These are phyloP conservation scores for Cornus suecica DNA, from an alignment of 148 eudicot genomes.

Conservation along the genomic window DNA sequence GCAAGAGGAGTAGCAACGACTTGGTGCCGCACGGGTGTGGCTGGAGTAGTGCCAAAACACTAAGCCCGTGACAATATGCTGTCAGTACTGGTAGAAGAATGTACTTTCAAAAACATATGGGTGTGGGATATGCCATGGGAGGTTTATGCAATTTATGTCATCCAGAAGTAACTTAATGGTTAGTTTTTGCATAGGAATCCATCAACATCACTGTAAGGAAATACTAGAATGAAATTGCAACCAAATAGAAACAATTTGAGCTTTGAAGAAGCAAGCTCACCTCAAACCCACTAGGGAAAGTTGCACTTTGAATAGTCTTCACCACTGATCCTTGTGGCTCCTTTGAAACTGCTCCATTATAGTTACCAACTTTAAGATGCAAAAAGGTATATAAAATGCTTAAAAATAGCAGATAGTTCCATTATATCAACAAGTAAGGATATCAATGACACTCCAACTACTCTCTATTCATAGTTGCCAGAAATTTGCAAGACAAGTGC, in stretches of 20 bases:
- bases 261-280: constrained; percentile 26
- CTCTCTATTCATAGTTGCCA: not conserved
- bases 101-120: too few relatives aligned
- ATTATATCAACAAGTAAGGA: not conserved
- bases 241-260: not conserved
- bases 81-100: too few relatives aligned
- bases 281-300: constrained; percentile 72
- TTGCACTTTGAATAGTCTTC: constrained; percentile 43
- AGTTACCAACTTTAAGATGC: constrained; percentile 8
- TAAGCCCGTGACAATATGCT: too few relatives aligned
- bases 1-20: too few relatives aligned
- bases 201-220: not conserved
- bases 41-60: too few relatives aligned
- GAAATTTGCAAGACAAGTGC: not conserved
- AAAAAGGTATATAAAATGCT: constrained; percentile 3
- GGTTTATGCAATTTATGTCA: too few relatives aligned
- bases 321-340: constrained; percentile 38
- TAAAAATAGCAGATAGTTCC: not conserved
- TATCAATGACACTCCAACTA: not conserved
- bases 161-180: not conserved
- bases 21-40: too few relatives aligned
- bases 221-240: not conserved
- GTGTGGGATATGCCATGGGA: too few relatives aligned
- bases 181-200: not conserved
- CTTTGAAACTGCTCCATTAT: constrained; percentile 29